Conservation (phyloP, 768 basidiomycete species). For the Cyathus striatus region DNA sequence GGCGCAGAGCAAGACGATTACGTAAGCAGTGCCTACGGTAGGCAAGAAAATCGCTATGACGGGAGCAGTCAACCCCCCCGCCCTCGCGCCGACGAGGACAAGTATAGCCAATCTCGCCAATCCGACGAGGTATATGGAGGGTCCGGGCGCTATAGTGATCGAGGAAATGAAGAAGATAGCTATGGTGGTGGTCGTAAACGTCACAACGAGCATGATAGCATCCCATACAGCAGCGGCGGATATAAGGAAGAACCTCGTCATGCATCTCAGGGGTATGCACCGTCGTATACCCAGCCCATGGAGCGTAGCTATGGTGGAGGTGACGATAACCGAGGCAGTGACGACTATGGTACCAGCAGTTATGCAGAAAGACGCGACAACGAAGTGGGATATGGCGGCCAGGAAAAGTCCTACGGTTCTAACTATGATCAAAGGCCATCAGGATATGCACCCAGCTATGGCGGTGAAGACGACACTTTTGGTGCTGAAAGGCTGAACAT, state of each 20-base stretch:
- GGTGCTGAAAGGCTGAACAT: conserved; percentile 47
- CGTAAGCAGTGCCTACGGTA: conserved; percentile 5
- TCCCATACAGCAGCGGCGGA: no score
- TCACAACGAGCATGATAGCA: no score
- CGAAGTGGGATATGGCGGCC: background rate
- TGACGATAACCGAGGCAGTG: background rate
- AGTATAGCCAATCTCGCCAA: conserved; percentile 1
- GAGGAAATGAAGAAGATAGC: no score
- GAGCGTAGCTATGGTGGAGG: conserved; percentile 6
- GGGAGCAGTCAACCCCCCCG: background rate
- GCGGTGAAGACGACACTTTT: conserved; percentile 38
- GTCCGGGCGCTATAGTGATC: background rate
- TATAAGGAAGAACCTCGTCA: no score
- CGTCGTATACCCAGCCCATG: background rate
- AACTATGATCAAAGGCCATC: background rate
- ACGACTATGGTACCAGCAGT: conserved; percentile 2
- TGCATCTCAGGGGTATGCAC: background rate
- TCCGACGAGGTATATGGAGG: conserved; percentile 7
- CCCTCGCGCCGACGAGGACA: conserved; percentile 4
- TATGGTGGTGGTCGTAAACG: no score
- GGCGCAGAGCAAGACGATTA: conserved; percentile 9
- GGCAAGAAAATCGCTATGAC: no score
- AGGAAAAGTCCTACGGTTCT: conserved; percentile 6
- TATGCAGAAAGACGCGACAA: background rate
- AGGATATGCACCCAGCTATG: conserved; percentile 5